A percentile compares a stretch with the other conserved stretches of the same genome.
Conservation (phyloP, 164 flowering plant genomes). For the Macadamia tetraphylla region DNA sequence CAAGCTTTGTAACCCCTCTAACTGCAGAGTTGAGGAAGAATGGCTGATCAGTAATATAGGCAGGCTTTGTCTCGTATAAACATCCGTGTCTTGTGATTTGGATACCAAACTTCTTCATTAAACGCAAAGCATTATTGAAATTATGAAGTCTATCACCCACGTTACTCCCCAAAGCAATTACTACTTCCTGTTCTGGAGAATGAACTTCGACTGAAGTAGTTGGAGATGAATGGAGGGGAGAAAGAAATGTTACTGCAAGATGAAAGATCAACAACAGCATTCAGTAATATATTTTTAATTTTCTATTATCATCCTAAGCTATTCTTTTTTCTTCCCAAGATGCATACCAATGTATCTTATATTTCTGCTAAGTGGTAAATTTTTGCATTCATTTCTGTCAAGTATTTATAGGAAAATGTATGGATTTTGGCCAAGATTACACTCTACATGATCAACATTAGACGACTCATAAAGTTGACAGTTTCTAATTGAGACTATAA, state of each 20-base stretch:
- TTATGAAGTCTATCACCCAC: slow-evolving; percentile 74
- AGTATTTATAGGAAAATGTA: no score
- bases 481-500: not conserved
- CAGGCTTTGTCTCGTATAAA: slow-evolving; percentile 89
- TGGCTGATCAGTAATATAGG: slow-evolving; percentile 89
- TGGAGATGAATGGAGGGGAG: slow-evolving; percentile 31
- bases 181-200: slow-evolving; percentile 72
- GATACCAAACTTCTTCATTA: slow-evolving; percentile 70
- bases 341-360: not conserved
- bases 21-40: slow-evolving; percentile 87
- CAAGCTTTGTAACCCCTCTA: slow-evolving; percentile 66
- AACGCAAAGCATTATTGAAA: slow-evolving; percentile 61
- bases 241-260: slow-evolving; percentile 28
- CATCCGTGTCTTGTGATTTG: slow-evolving; percentile 69
- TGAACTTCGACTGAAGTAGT: slow-evolving; percentile 44
- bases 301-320: not conserved
- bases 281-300: not conserved
- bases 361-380: not conserved
- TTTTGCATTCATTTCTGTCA: no score
- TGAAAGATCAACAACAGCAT: not conserved
- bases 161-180: slow-evolving; percentile 95
- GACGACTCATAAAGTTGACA: not conserved
- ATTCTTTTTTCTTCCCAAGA: no score
- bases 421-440: no score
- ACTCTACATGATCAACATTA: not conserved